Percentiles rank a stretch among this genome's conserved stretches.
phyloP scores from a whole-genome alignment of 1,284 basidiomycete species.

The Ustilago esculenta region DNA sequence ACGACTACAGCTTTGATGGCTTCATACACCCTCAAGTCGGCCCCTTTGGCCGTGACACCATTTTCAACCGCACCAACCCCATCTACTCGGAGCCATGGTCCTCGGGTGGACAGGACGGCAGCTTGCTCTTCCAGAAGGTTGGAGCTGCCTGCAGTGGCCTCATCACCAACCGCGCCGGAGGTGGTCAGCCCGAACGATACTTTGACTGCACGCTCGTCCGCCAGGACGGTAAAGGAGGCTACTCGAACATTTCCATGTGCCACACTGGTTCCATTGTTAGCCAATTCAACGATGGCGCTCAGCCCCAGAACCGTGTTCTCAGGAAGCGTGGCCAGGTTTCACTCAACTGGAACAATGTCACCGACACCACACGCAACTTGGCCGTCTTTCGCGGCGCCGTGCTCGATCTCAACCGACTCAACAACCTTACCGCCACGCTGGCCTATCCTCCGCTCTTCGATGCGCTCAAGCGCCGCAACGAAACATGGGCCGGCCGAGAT shows the following conservation, averaged over 20 bases:
- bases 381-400: conserved; percentile 92
- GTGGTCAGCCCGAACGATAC: conserved; percentile 75
- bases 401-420: conserved; percentile 83
- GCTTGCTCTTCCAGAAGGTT: conserved; percentile 92
- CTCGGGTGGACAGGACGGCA: conserved; percentile 84
- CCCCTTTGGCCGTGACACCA: conserved; percentile 68
- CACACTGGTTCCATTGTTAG: conserved; percentile 37
- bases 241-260: conserved; percentile 53
- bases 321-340: conserved; percentile 82
- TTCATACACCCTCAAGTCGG: conserved; percentile 70
- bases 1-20: conserved; percentile 86
- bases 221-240: conserved; percentile 74
- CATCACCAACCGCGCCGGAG: conserved; percentile 72
- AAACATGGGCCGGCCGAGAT: conserved; percentile 82
- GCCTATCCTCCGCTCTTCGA: conserved; percentile 84
- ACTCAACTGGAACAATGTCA: conserved; percentile 88
- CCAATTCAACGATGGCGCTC: conserved; percentile 41
- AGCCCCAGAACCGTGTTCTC: conserved; percentile 26
- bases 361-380: conserved; percentile 77
- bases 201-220: conserved; percentile 92
- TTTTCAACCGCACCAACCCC: conserved; percentile 83
- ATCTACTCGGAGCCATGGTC: conserved; percentile 80
- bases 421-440: conserved; percentile 82
- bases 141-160: conserved; percentile 82
- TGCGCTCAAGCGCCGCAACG: conserved; percentile 76